phyloP scores from a whole-genome alignment of 2,329 filamentous ascomycete species.

The Knufia fluminis region DNA sequence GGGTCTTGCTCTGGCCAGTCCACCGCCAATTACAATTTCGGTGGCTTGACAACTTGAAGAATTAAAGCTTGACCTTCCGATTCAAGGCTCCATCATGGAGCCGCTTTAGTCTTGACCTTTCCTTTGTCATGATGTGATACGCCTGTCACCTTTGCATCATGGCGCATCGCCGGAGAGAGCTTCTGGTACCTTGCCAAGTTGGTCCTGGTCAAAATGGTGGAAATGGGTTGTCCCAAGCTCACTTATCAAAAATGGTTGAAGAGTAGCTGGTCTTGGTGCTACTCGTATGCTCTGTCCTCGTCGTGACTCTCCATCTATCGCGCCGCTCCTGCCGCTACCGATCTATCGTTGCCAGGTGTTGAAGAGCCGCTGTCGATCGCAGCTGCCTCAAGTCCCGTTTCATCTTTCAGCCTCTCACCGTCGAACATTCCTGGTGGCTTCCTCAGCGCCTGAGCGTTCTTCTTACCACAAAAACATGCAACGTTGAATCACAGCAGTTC shows the following conservation, averaged over 20 bases:
- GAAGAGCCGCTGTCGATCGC: background rate
- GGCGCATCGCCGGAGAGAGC: background rate
- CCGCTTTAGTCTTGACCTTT: background rate
- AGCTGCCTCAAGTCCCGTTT: background rate
- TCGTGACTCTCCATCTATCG: background rate
- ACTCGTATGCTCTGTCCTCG: background rate
- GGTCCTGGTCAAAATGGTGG: background rate
- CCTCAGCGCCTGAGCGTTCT: no score
- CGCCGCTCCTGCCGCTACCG: background rate
- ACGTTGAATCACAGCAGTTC: background rate
- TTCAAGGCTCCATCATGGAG: background rate
- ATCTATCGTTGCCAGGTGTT: background rate
- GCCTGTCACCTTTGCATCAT: background rate
- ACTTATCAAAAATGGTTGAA: background rate
- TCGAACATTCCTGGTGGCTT: no score
- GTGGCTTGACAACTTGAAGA: background rate
- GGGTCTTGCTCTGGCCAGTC: background rate
- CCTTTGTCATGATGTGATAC: background rate
- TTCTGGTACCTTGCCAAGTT: background rate
- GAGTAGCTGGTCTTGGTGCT: background rate
- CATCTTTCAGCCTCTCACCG: background rate
- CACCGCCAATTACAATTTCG: background rate
- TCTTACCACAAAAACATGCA: background rate
- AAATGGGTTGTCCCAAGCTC: background rate
- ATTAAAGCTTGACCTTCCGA: background rate